A percentile compares a stretch with the other conserved stretches of the same genome.
Evolutionary conservation across 495 filamentous ascomycete species (phyloP).

Genomic region (Daldinia bambusicola): DNA sequence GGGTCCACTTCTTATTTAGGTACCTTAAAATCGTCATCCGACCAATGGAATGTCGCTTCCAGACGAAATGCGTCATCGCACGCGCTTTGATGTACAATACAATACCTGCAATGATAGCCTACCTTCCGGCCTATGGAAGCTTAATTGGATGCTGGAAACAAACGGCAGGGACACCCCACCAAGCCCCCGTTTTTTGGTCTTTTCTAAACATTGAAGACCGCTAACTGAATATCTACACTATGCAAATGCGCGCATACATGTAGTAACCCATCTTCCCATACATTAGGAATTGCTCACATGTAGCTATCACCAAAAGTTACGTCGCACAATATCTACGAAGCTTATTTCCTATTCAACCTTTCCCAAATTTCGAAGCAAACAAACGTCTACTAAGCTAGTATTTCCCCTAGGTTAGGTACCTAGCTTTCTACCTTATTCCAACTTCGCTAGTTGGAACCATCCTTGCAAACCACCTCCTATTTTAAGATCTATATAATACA

Average conservation of each 20-base stretch:
- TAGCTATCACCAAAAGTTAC: slow-evolving; percentile 4
- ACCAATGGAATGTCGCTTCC: slow-evolving; percentile 23
- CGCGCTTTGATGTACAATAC: background rate
- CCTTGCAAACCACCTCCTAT: background rate
- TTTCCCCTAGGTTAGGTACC: too few relatives aligned
- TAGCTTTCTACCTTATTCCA: background rate
- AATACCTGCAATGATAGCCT: background rate
- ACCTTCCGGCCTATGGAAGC: background rate
- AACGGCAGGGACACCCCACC: slow-evolving; percentile 14
- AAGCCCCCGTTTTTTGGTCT: slow-evolving; percentile 4
- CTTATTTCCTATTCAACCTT: background rate
- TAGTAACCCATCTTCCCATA: too few relatives aligned
- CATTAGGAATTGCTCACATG: background rate
- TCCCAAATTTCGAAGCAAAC: background rate
- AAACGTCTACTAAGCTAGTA: background rate
- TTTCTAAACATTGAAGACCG: slow-evolving; percentile 8
- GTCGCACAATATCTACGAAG: slow-evolving; percentile 1
- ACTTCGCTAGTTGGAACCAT: background rate
- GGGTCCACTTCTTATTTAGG: slow-evolving; percentile 2
- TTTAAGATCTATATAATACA: background rate
- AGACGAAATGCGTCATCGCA: slow-evolving; percentile 31
- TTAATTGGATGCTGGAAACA: slow-evolving; percentile 5
- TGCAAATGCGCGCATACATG: too few relatives aligned
- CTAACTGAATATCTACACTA: too few relatives aligned
- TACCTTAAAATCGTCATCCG: background rate